These are phyloP conservation scores for Pythium sukuiense DNA, from an alignment of 352 stramenopile species.

Conservation along the genomic window DNA sequence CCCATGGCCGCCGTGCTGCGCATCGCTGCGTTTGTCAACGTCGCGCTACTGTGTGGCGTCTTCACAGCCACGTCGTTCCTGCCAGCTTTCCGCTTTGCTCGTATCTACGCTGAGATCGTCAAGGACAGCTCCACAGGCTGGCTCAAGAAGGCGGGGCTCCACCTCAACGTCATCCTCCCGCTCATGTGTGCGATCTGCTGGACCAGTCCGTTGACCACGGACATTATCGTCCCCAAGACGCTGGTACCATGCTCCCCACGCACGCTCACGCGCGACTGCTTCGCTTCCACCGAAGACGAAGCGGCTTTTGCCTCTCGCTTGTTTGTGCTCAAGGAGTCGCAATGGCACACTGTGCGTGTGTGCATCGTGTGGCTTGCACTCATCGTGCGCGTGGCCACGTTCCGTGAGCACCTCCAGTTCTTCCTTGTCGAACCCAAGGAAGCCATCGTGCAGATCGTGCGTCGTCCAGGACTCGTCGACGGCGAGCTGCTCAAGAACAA, in stretches of 20 bases:
- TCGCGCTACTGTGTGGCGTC: slow-evolving; percentile 45
- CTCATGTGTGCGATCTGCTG: slow-evolving; percentile 55
- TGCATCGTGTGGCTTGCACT: slow-evolving; percentile 51
- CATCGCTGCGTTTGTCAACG: slow-evolving; percentile 34
- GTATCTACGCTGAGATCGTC: slow-evolving; percentile 78
- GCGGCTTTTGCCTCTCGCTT: slow-evolving; percentile 13
- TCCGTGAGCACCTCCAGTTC: slow-evolving; percentile 67
- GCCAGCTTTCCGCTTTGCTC: slow-evolving; percentile 71
- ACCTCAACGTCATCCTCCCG: slow-evolving; percentile 71
- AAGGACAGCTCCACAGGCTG: slow-evolving; percentile 36
- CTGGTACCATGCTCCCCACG: slow-evolving; percentile 51
- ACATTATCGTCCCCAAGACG: slow-evolving; percentile 45
- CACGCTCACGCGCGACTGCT: slow-evolving; percentile 53
- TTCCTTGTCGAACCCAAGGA: slow-evolving; percentile 79
- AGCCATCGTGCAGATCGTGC: slow-evolving; percentile 58
- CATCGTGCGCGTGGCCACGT: slow-evolving; percentile 51
- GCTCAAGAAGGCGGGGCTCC: slow-evolving; percentile 49
- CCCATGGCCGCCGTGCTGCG: slow-evolving; percentile 17
- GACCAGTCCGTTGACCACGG: slow-evolving; percentile 49
- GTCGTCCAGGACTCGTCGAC: slow-evolving; percentile 51
- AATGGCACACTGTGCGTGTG: slow-evolving; percentile 55
- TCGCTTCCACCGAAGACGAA: slow-evolving; percentile 36
- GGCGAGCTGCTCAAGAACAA: slow-evolving; percentile 63
- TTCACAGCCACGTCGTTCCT: slow-evolving; percentile 70
- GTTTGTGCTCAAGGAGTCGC: slow-evolving; percentile 45